Evolutionary conservation across 768 basidiomycete species (phyloP).

Genomic region (Kwoniella bestiolae): DNA sequence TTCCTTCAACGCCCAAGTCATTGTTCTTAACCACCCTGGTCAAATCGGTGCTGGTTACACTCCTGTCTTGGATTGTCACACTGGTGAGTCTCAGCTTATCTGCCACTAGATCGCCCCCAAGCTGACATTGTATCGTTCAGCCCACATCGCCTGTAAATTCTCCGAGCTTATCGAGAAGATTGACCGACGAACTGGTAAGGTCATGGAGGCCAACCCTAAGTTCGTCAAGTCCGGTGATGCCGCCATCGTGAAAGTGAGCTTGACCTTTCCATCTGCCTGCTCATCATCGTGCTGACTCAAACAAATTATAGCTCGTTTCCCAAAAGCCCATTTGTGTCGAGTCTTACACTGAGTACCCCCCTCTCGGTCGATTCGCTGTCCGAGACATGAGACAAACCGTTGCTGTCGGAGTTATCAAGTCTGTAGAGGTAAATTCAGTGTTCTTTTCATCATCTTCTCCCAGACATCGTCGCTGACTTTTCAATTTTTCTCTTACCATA

Average conservation of each 20-base stretch:
- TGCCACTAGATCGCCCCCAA: neutral
- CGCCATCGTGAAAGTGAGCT: conserved; percentile 69
- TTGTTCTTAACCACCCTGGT: conserved; percentile 99
- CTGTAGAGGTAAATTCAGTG: conserved; percentile 70
- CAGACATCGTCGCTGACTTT: conserved; percentile 7
- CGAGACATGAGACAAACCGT: conserved; percentile 99
- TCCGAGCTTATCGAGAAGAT: conserved; percentile 92
- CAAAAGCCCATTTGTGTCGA: conserved; percentile 91
- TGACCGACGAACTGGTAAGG: conserved; percentile 96
- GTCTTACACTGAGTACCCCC: conserved; percentile 94
- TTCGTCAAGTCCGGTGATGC: conserved; percentile 99
- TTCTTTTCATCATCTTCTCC: conserved; percentile 52
- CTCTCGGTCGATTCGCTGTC: conserved; percentile 93
- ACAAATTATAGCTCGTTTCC: conserved; percentile 82
- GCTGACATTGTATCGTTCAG: conserved; percentile 52
- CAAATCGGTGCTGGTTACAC: conserved; percentile 88
- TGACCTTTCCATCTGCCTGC: conserved; percentile 61
- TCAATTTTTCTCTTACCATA: neutral
- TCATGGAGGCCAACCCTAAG: conserved; percentile 75
- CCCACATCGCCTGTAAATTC: conserved; percentile 99
- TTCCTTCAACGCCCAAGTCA: conserved; percentile 94
- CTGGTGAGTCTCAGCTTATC: conserved; percentile 49
- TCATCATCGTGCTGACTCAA: conserved; percentile 68
- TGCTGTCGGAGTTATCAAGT: conserved; percentile 98
- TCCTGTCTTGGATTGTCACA: conserved; percentile 96